phyloP scores from a whole-genome alignment of 2,329 filamentous ascomycete genomes.

The Pseudogymnoascus sp. region DNA sequence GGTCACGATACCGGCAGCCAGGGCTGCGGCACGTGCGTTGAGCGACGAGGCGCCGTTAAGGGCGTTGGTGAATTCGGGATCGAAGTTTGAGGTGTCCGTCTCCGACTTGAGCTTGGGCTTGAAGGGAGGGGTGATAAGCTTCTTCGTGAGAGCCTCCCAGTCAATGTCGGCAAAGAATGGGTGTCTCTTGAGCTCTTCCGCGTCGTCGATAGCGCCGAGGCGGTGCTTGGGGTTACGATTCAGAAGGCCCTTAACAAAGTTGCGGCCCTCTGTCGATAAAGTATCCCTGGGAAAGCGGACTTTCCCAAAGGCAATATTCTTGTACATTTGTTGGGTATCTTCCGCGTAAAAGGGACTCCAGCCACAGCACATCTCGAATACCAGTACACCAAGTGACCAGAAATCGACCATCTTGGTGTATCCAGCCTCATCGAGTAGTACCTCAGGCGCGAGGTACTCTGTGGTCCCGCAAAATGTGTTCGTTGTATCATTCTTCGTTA shows the following conservation, averaged over 20 bases:
- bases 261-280: conserved; percentile 85
- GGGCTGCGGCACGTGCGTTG: conserved; percentile 80
- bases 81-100: conserved; percentile 95
- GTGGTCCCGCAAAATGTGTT: conserved; percentile 99
- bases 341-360: conserved; percentile 99
- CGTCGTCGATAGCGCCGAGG: conserved; percentile 82
- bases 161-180: conserved; percentile 92
- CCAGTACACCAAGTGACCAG: conserved; percentile 93
- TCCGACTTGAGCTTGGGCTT: conserved; percentile 96
- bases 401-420: conserved; percentile 99
- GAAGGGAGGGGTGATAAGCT: conserved; percentile 91
- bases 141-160: conserved; percentile 81
- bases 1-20: conserved; percentile 77
- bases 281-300: conserved; percentile 94
- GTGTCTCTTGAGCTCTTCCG: conserved; percentile 87
- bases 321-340: conserved; percentile 99
- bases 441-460: conserved; percentile 93
- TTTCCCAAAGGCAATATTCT: conserved; percentile 99
- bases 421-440: conserved; percentile 88
- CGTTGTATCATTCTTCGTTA: conserved; percentile 94
- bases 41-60: conserved; percentile 78
- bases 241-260: conserved; percentile 94
- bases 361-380: conserved; percentile 99
- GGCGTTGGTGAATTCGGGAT: conserved; percentile 96
- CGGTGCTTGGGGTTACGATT: conserved; percentile 97